Evolutionary conservation across 805 yeast genomes (phyloP), one percentile per base, ranked within the genome.

Genomic region (Saccharomycopsis guyanensis): DNA sequence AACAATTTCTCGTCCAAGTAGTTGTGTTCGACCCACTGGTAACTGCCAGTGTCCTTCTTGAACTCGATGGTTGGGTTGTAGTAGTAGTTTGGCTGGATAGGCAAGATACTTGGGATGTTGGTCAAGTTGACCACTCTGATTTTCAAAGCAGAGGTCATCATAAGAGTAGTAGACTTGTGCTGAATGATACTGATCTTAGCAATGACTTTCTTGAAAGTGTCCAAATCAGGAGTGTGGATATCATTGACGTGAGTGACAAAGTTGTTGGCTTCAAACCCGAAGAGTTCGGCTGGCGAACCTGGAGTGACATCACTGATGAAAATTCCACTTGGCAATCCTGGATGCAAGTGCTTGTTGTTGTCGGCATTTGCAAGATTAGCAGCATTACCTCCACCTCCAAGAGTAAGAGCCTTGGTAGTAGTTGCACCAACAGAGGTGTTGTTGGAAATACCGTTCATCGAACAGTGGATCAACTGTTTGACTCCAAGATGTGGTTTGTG

Each of bases 1-100:
- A 51, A 51, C 23, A 51, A 51, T 18, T 49, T 51, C 42, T 51
- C 52, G 40, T 51, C 54, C 48, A 51, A 46, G 25, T 46, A 49
- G 39, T 51, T 51, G 32, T 69, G 65, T 53, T 75, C 78, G 38
- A 69, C 63, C 84, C 85, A 78, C 53, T 73, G 70, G 8, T 71
- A 71, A 4, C 68, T 63, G 4, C 61, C 66, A 2, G 54, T 54
- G 43, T 73, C 70, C 56, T 74, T 77, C 54, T 69, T 72, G 50
- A 80, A 58, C 58, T 80, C 84, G 8, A 73, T 71, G 2, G 88
- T 82, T 38, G 87, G 86, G 31, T 45, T 45, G 23, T 51, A 51
- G 31, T 49, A 51, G 38, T 51, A 51, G 25, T 51, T 51, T 34
- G 54, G 54, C 27, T 51, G 54, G 37, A 51, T 51, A 15, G 54